Evolutionary conservation across 148 eudicot genomes (phyloP).

Genomic region (Cornus florida): DNA sequence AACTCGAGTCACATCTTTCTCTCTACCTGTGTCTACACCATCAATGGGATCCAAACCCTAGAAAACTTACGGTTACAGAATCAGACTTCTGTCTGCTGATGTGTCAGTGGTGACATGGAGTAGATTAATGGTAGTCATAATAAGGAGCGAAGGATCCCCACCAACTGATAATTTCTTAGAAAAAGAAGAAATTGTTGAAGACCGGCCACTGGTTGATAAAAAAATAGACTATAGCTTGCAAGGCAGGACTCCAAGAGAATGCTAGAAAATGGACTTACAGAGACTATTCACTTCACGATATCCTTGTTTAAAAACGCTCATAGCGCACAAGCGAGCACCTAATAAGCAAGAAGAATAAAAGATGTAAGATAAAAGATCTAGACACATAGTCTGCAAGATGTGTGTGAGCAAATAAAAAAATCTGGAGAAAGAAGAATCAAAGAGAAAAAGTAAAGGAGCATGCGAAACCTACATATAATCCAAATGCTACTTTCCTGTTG

Average conservation of each 20-base stretch:
- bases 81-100: too few species aligned
- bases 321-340: background rate
- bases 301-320: background rate
- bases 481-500: background rate
- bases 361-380: background rate
- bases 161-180: too few species aligned
- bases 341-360: slow-evolving; percentile 10
- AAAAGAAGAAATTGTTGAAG: too few species aligned
- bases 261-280: background rate
- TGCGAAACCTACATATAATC: background rate
- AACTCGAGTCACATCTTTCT: too few species aligned
- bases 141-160: too few species aligned
- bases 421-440: too few species aligned
- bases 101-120: too few species aligned
- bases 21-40: too few species aligned
- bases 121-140: too few species aligned
- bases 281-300: background rate
- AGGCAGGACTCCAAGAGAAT: slow-evolving; percentile 3
- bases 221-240: background rate
- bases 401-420: background rate
- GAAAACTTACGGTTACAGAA: too few species aligned
- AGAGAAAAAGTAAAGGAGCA: background rate
- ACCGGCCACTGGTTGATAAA: background rate
- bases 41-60: too few species aligned
- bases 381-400: background rate